A percentile compares a stretch with the other conserved stretches of the same genome.
Conservation (phyloP, 2,329 filamentous ascomycete species). For the Ascocoryne sarcoides region DNA sequence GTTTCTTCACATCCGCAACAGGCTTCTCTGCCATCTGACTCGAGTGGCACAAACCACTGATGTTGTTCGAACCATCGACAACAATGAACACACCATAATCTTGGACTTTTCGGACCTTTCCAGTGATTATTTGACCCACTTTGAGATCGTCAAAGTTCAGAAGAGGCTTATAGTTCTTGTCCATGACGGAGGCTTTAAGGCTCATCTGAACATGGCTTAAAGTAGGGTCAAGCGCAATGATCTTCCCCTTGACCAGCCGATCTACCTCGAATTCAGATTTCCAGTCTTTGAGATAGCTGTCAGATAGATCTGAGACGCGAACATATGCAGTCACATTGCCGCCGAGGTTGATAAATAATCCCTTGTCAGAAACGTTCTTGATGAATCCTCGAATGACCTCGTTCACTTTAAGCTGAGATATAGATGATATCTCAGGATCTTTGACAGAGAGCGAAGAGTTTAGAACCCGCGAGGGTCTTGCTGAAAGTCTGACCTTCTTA, state of each 20-base stretch:
- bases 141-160: slow-evolving; percentile 70
- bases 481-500: slow-evolving; percentile 75
- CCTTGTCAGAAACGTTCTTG: slow-evolving; percentile 81
- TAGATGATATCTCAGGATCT: slow-evolving; percentile 67
- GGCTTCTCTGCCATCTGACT: slow-evolving; percentile 82
- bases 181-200: slow-evolving; percentile 75
- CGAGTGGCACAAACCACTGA: slow-evolving; percentile 88
- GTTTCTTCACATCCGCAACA: slow-evolving; percentile 75
- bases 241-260: slow-evolving; percentile 81
- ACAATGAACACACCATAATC: slow-evolving; percentile 94
- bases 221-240: slow-evolving; percentile 61
- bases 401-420: slow-evolving; percentile 64
- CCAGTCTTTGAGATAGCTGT: slow-evolving; percentile 91
- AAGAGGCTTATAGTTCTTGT: slow-evolving; percentile 67
- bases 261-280: slow-evolving; percentile 80
- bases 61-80: slow-evolving; percentile 75
- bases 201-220: slow-evolving; percentile 73
- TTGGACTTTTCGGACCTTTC: slow-evolving; percentile 86
- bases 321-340: slow-evolving; percentile 75
- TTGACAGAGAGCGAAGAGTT: slow-evolving; percentile 74
- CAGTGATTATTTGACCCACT: slow-evolving; percentile 73
- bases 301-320: slow-evolving; percentile 80
- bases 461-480: slow-evolving; percentile 78
- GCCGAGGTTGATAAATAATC: slow-evolving; percentile 77
- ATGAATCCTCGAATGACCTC: slow-evolving; percentile 86